phyloP scores from a whole-genome alignment of 768 basidiomycete genomes.

The Galerina marginata region DNA sequence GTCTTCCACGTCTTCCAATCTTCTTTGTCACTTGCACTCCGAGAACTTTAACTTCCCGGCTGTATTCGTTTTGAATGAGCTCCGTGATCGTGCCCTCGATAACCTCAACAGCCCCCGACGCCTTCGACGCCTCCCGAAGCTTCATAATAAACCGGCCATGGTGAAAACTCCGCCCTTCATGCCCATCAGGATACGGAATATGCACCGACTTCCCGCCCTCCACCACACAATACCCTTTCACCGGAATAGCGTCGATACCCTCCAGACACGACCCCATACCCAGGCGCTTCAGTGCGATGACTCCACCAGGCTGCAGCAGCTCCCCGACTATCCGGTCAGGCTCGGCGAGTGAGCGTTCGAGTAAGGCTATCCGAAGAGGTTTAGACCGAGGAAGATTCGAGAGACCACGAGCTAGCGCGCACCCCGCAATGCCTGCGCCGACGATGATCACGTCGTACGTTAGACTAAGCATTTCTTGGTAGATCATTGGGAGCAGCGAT shows the following conservation, averaged over 20 bases:
- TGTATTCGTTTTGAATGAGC: conserved; percentile 61
- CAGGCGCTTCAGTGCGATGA: conserved; percentile 74
- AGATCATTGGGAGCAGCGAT: neutral
- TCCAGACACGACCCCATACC: conserved; percentile 80
- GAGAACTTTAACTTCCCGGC: conserved; percentile 60
- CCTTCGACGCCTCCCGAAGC: conserved; percentile 68
- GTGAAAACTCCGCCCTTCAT: conserved; percentile 88
- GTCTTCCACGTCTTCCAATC: conserved; percentile 24
- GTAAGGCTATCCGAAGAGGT: conserved; percentile 78
- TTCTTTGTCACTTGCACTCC: conserved; percentile 70
- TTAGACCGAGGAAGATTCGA: conserved; percentile 57
- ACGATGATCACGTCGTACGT: conserved; percentile 84
- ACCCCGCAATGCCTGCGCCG: conserved; percentile 92
- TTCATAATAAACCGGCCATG: conserved; percentile 90
- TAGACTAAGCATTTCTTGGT: neutral
- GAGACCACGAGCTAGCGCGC: conserved; percentile 85
- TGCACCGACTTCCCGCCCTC: conserved; percentile 71
- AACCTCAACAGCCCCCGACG: conserved; percentile 71
- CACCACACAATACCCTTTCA: conserved; percentile 86
- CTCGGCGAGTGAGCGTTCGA: conserved; percentile 91
- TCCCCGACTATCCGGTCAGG: conserved; percentile 99
- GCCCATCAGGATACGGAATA: conserved; percentile 82
- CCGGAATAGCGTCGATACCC: conserved; percentile 85
- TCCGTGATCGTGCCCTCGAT: conserved; percentile 86
- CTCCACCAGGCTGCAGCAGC: conserved; percentile 92